Percentiles rank a stretch among this genome's conserved stretches.
phyloP scores from a whole-genome alignment of 352 stramenopile genomes.

The Phytophthora agathidicida region DNA sequence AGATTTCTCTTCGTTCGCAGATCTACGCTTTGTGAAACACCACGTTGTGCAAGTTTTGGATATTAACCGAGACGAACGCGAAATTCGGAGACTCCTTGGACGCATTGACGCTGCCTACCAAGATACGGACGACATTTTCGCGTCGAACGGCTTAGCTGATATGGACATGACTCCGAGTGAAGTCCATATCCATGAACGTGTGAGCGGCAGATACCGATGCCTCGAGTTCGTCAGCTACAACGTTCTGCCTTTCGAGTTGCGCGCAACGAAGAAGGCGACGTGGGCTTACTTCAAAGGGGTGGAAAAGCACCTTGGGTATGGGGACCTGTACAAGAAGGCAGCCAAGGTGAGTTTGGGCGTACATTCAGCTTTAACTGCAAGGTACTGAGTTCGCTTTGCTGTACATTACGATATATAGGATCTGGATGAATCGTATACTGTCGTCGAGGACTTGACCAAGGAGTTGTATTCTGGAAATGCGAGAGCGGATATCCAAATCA shows the following conservation, averaged over 20 bases:
- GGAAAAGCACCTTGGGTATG: slow-evolving; percentile 25
- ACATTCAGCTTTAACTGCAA: too few species aligned
- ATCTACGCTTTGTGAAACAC: not conserved
- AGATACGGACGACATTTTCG: slow-evolving; percentile 25
- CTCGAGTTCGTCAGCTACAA: slow-evolving; percentile 37
- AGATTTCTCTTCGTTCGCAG: not conserved
- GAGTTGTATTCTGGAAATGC: slow-evolving; percentile 23
- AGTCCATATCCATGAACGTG: slow-evolving; percentile 21
- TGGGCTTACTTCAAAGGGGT: slow-evolving; percentile 42
- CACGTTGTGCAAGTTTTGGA: slow-evolving; percentile 10
- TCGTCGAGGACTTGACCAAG: slow-evolving; percentile 26
- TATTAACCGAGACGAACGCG: slow-evolving; percentile 6
- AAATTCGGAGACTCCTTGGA: slow-evolving; percentile 17
- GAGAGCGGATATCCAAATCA: slow-evolving; percentile 19
- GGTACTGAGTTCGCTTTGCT: not conserved
- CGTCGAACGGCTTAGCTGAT: slow-evolving; percentile 12
- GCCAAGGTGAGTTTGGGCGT: slow-evolving; percentile 19
- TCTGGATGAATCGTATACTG: slow-evolving; percentile 9
- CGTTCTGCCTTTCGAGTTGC: slow-evolving; percentile 38
- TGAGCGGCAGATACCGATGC: slow-evolving; percentile 11
- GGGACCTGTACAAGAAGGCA: slow-evolving; percentile 30
- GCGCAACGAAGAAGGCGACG: slow-evolving; percentile 21
- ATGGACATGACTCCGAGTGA: slow-evolving; percentile 18
- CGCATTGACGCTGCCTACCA: slow-evolving; percentile 20
- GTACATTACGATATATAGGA: not conserved